Evolutionary conservation across 1,139 yeast genomes (phyloP), one percentile per base, ranked within the genome.

Genomic region (Taiozyma sp.): DNA sequence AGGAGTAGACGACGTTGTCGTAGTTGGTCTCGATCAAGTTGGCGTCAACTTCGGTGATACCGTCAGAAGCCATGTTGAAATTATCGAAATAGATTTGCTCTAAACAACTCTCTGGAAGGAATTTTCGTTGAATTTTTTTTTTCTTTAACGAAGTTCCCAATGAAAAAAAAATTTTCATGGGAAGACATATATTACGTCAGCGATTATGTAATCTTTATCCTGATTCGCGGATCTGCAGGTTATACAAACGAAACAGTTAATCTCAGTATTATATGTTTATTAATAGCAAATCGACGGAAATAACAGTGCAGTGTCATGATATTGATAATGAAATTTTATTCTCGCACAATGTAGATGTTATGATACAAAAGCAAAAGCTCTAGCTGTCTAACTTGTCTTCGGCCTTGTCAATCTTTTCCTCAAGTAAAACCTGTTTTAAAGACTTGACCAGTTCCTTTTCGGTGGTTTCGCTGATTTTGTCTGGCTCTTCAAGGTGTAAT

Each of bases 1-100:
- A 87, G 62, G 87, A 78, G 82, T 85, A 83, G 72, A 91, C 96
- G 70, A 89, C 93, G 73, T 91, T 91, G 81, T 92, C 97, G 84
- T 92, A 92, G 87, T 93, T 93, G 78, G 97, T 79, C 80, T 88
- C 96, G 71, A 92, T 91, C 73, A 84, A 82, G 71, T 81, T 81
- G 67, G 90, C 76, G 73, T 87, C 96, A 70, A 89, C 80, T 74
- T 89, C 96, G 65, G 86, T 80, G 70, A 88, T 85, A 70, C 90
- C 90, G 66, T 71, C 76, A 38, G 41, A 38, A 59, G 70, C 57
- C 61, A 61, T 58, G 42, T 54, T 52, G 36, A 47, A 44, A 19
- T 39, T 19, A 40, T 40, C 28, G 19, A 40, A 40, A 40, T 40
- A 14, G 41, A 22, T 12, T 22, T 40, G 29, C 19, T 14, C 23